Base-by-base conservation (phyloP, 2,329 filamentous ascomycete species). In the Penicillium psychrosexuale region DNA sequence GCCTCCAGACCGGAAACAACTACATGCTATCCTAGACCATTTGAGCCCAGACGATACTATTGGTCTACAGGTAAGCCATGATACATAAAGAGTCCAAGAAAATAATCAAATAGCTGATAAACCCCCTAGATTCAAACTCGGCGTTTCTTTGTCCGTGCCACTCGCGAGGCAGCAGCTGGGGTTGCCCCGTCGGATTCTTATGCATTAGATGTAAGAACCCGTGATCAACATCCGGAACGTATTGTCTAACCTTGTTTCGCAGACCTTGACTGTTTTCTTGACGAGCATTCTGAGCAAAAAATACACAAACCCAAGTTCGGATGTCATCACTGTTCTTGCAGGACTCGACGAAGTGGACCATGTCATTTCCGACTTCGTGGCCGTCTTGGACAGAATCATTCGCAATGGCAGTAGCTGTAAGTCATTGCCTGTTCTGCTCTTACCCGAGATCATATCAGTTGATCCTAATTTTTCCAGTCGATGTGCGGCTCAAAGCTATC, bases 241-340 rank as follows among this genome's bases (percentile, higher is more conserved):
- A 24, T 76, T 76, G 2, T 67, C 79, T 78, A 77, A 70, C 77
- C 75, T 63, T 51, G 13, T 63, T 66, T 38, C 6, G 4, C 72
- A 97, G 90, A 97, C 92, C 57, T 82, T 97, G 69, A 91, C 88
- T 72, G 86, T 89, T 45, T 97, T 97, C 74, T 82, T 99, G 69
- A 86, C 87, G 47, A 85, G 86, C 51, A 82, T 96, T 17, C 80
- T 97, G 58, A 84, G 84, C 55, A 99, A 97, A 76, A 91, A 88
- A 72, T 99, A 96, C 73, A 91, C 90, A 24, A 97, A 97, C 67
- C 90, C 92, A 6, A 97, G 91, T 72, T 94, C 94, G 47, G 94
- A 97, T 74, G 89, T 97, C 64, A 96, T 99, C 68, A 86, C 87
- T 54, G 82, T 97, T 33, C 82, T 99, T 46, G 90, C 92, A 5